A percentile compares a stretch with the other conserved stretches of the same genome.
phyloP scores from a whole-genome alignment of 2,329 filamentous ascomycete species.

The Pestalotiopsis fici region DNA sequence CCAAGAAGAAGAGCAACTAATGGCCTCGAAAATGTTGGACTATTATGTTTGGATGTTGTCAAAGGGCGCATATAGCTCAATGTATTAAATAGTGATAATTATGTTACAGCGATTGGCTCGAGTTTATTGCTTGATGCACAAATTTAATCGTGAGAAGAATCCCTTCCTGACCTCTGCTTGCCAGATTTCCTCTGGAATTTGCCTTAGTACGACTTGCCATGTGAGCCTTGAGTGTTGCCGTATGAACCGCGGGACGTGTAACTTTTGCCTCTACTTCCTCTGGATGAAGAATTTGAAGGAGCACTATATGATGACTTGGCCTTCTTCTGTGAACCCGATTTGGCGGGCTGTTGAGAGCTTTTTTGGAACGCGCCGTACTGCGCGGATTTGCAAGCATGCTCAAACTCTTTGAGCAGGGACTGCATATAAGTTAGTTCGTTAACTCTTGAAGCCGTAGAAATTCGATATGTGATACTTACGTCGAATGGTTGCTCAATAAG shows the following conservation, averaged over 20 bases:
- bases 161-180: too few relatives aligned
- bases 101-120: too few relatives aligned
- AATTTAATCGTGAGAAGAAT: too few relatives aligned
- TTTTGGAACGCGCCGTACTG: not conserved
- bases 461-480: constrained; percentile 29
- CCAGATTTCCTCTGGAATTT: not conserved
- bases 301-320: not conserved
- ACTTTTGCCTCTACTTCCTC: not conserved
- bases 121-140: too few relatives aligned
- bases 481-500: constrained; percentile 56
- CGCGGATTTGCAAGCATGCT: not conserved
- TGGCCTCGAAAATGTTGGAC: not conserved
- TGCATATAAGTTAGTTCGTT: constrained; percentile 6
- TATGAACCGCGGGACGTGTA: not conserved
- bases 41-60: too few relatives aligned
- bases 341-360: not conserved
- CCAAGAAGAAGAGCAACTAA: constrained; percentile 30
- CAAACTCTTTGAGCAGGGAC: constrained; percentile 17
- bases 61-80: too few relatives aligned
- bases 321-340: not conserved
- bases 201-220: not conserved
- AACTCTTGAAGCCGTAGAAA: constrained; percentile 5
- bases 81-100: too few relatives aligned
- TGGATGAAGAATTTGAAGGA: not conserved
- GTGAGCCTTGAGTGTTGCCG: not conserved